Conservation (phyloP, 805 yeast genomes). For the Candida sanyiensis region DNA sequence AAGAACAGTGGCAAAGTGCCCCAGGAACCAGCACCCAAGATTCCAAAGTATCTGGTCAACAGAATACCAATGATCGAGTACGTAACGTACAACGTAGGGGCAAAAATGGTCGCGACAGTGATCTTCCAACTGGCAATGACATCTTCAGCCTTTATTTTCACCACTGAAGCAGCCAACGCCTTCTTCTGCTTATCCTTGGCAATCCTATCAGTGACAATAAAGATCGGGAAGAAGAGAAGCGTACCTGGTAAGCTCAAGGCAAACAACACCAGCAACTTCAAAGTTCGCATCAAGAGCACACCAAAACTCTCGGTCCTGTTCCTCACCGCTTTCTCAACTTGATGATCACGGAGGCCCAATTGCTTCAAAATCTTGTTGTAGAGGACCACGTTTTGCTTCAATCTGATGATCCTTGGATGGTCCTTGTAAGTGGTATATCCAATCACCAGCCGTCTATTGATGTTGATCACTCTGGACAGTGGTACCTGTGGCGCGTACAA, state of each 20-base stretch:
- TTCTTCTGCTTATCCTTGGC: constrained; percentile 65
- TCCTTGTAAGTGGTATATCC: constrained; percentile 78
- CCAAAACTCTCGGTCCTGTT: constrained; percentile 43
- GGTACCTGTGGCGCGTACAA: constrained; percentile 70
- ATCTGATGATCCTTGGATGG: constrained; percentile 57
- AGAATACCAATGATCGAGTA: constrained; percentile 53
- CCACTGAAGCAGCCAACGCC: constrained; percentile 87
- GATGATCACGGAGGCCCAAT: constrained; percentile 67
- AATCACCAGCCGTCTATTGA: constrained; percentile 78
- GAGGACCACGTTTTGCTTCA: constrained; percentile 56
- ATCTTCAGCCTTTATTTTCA: constrained; percentile 84
- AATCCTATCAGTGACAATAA: constrained; percentile 62
- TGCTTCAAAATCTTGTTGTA: constrained; percentile 64
- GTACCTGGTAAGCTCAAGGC: constrained; percentile 79
- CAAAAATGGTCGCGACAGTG: constrained; percentile 73
- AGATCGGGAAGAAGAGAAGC: constrained; percentile 78
- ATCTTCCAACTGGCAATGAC: constrained; percentile 96
- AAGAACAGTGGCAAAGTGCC: constrained; percentile 32
- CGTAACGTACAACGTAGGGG: constrained; percentile 75
- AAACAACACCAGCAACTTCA: constrained; percentile 47
- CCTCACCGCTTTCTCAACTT: constrained; percentile 48
- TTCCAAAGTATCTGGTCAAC: constrained; percentile 29
- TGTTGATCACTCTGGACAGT: constrained; percentile 73
- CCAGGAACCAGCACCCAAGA: constrained; percentile 13
- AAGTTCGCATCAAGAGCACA: constrained; percentile 46